Percentiles rank a stretch among this genome's conserved stretches.
phyloP scores from a whole-genome alignment of 75 land plant genomes.

The Adiantum capillusveneris region DNA sequence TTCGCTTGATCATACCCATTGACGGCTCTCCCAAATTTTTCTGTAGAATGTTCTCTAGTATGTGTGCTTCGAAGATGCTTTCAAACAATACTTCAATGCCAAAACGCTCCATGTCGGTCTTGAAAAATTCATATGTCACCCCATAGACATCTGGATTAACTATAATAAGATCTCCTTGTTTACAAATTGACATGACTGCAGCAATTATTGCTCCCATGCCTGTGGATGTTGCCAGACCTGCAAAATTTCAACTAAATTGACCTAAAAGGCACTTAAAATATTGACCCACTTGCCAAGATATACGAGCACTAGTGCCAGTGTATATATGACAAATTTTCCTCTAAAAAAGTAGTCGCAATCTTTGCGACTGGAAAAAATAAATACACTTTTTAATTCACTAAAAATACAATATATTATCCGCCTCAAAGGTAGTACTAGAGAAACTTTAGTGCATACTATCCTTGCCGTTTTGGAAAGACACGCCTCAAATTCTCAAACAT shows the following conservation, averaged over 20 bases:
- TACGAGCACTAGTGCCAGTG: not conserved
- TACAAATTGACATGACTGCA: conserved; percentile 19
- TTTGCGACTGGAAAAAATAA: not conserved
- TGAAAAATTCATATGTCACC: conserved; percentile 19
- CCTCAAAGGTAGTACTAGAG: no score
- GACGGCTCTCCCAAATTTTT: not conserved
- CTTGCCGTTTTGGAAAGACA: no score
- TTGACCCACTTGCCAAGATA: no score
- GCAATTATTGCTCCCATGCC: conserved; percentile 29
- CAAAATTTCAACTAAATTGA: not conserved
- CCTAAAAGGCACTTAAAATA: not conserved
- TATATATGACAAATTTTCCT: not conserved
- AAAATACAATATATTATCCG: not conserved
- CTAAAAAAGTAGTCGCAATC: not conserved
- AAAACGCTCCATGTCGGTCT: conserved; percentile 12
- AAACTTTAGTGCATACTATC: no score
- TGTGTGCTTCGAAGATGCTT: conserved; percentile 3
- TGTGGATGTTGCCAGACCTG: conserved; percentile 23
- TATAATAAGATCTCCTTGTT: conserved; percentile 18
- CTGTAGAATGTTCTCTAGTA: conserved; percentile 12
- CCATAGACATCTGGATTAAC: conserved; percentile 16
- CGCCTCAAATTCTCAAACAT: no score
- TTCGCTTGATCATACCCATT: not conserved
- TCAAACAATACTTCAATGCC: conserved; percentile 10
- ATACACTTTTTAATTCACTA: not conserved